Conservation (phyloP, 2,329 filamentous ascomycete genomes). For the Rachicladosporium sp. region DNA sequence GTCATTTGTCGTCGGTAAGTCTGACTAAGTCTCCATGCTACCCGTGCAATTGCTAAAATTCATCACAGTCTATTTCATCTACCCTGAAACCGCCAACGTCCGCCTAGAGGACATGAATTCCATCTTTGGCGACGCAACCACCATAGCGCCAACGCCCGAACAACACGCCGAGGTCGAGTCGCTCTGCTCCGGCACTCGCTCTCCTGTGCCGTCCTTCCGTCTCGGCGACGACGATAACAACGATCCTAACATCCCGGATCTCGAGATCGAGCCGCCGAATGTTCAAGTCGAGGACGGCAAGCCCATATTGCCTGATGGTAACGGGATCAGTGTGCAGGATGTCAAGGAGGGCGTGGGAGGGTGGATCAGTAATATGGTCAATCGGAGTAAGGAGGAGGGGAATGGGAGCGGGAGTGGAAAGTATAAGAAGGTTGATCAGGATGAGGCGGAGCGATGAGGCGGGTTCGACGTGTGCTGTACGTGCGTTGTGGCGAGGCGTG, state of each 20-base stretch:
- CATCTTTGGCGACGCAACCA: slow-evolving; percentile 86
- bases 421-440: slow-evolving; percentile 36
- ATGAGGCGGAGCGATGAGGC: slow-evolving; percentile 20
- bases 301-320: slow-evolving; percentile 22
- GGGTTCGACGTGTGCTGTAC: not conserved
- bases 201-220: slow-evolving; percentile 68
- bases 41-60: slow-evolving; percentile 4
- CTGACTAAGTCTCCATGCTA: not conserved
- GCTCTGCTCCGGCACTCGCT: slow-evolving; percentile 57
- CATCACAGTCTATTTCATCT: slow-evolving; percentile 78
- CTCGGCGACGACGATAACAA: slow-evolving; percentile 37
- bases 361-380: slow-evolving; percentile 58
- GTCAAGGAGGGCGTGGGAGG: slow-evolving; percentile 48
- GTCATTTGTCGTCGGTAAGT: slow-evolving; percentile 91
- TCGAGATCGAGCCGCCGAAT: slow-evolving; percentile 69
- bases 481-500: not conserved
- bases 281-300: slow-evolving; percentile 42
- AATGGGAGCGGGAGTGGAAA: slow-evolving; percentile 28
- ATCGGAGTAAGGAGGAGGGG: slow-evolving; percentile 35
- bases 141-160: slow-evolving; percentile 66
- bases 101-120: slow-evolving; percentile 93
- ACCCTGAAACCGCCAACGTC: slow-evolving; percentile 91
- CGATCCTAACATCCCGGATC: slow-evolving; percentile 57
- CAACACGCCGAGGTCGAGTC: slow-evolving; percentile 71
- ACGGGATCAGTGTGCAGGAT: slow-evolving; percentile 21